phyloP scores from a whole-genome alignment of 2,329 filamentous ascomycete species.

The Tympanopsis confertula region DNA sequence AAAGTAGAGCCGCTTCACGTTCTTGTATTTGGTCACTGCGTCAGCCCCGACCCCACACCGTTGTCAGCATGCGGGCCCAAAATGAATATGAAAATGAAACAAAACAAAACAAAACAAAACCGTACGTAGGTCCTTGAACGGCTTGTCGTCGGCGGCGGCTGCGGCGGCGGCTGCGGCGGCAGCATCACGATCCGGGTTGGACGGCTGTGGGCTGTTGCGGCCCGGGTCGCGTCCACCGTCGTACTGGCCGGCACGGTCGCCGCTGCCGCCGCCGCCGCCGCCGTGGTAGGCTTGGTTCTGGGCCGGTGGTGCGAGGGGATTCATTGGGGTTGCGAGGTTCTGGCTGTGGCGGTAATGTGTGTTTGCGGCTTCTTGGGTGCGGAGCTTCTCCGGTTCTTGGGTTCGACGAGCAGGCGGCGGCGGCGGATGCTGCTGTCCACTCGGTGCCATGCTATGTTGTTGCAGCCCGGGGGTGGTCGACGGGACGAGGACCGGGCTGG shows the following conservation, averaged over 20 bases:
- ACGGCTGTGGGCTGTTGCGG: slow-evolving; percentile 44
- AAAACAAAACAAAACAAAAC: slow-evolving; percentile 3
- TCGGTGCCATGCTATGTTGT: neutral
- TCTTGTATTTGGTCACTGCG: slow-evolving; percentile 87
- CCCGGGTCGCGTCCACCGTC: slow-evolving; percentile 35
- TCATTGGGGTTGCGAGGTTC: neutral
- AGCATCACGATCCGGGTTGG: slow-evolving; percentile 24
- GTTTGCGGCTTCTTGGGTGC: neutral
- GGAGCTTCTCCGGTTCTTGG: neutral
- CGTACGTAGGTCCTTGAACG: slow-evolving; percentile 43
- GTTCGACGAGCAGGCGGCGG: too few species aligned
- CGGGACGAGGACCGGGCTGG: too few species aligned
- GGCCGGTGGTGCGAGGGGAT: slow-evolving; percentile 23
- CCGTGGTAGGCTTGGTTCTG: slow-evolving; percentile 19
- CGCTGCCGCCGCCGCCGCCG: slow-evolving; percentile 8
- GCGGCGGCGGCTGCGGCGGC: too few species aligned
- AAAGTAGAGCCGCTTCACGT: slow-evolving; percentile 95
- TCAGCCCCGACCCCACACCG: too few species aligned
- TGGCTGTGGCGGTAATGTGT: neutral
- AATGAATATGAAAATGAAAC: slow-evolving; percentile 14
- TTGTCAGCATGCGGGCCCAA: slow-evolving; percentile 24
- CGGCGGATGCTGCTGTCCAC: too few species aligned
- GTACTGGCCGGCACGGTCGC: slow-evolving; percentile 19
- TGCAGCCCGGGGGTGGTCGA: neutral
- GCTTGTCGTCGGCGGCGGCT: slow-evolving; percentile 25